Base-by-base conservation (phyloP, 352 stramenopile species). In the Halophytophthora batemanensis region DNA sequence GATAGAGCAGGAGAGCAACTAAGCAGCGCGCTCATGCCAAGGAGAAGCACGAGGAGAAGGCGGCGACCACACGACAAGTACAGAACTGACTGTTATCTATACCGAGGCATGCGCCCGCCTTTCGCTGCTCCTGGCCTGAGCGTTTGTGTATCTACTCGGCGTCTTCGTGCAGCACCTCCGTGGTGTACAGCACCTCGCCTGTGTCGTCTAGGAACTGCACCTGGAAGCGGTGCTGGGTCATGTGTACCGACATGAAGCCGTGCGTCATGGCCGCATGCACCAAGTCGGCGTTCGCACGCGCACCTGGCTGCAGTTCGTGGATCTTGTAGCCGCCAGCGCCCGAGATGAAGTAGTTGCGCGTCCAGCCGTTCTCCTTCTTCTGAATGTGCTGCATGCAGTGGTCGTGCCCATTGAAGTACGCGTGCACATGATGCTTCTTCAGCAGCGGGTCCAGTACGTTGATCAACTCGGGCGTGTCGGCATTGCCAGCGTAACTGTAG, bases 401-500 rank as follows among this genome's bases (percentile, higher is more conserved):
- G 56, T 95, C 84, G 48, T 95, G 84, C 40, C 84, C 84, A 37
- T 80, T 95, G 50, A 95, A 92, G 61, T 95, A 95, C 35, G 82
- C 82, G 50, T 95, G 80, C 11, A 95, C 84, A 7, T 82, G 77
- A 61, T 95, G 77, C 64, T 90, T 90, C 33, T 80, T 67, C 10
- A 95, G 53, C 41, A 95, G 51, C 31, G 84, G 84, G 21, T 91
- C 72, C 28, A 95, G 64, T 37, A 64, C 64, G 11, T 72, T 48
- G 45, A 95, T 93, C 10, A 95, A 57, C 60, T 95, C 82, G 0
- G 69, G 66, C 2, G 84, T 95, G 53, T 89, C 70, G 12, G 70
- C 82, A 39, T 95, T 95, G 7, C 84, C 84, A 2, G 84, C 84
- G 31, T 82, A 93, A 54, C 82, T 93, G 66, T 90, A 91, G 17